A percentile compares a stretch with the other conserved stretches of the same genome.
phyloP scores from a whole-genome alignment of 225 moss, liverwort and hornwort genomes.

The Thuidium tamariscinum region DNA sequence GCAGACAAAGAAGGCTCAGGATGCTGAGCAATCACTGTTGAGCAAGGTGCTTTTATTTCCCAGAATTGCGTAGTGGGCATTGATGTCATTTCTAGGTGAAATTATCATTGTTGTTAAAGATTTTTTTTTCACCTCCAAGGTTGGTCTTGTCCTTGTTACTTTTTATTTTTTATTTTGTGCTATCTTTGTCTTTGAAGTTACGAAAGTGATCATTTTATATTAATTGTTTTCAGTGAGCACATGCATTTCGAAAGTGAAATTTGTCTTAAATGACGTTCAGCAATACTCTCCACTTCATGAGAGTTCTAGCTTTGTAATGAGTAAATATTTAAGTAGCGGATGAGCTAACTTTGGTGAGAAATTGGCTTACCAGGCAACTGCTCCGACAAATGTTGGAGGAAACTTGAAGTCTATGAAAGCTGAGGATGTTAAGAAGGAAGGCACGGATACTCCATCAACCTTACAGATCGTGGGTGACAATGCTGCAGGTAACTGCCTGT shows the following conservation, averaged over 20 bases:
- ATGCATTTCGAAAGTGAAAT: background rate
- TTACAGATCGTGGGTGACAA: conserved; percentile 87
- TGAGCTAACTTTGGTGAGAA: background rate
- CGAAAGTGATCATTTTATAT: background rate
- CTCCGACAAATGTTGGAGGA: conserved; percentile 65
- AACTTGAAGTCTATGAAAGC: conserved; percentile 75
- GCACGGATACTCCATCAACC: conserved; percentile 51
- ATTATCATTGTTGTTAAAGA: background rate
- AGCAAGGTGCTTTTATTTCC: conserved; percentile 57
- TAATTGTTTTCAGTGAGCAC: background rate
- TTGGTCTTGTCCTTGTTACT: background rate
- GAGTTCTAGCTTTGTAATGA: background rate
- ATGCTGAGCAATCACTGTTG: conserved; percentile 80
- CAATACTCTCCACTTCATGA: background rate
- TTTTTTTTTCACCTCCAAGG: background rate
- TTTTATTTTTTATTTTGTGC: background rate
- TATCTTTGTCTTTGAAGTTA: background rate
- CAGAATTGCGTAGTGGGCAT: background rate
- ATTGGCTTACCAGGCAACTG: conserved; percentile 52
- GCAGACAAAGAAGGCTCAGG: conserved; percentile 63
- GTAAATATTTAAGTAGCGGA: background rate
- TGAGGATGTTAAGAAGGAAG: conserved; percentile 61
- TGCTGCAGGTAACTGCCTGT: conserved; percentile 56
- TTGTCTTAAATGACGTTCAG: background rate
- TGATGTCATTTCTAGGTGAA: background rate